Evolutionary conservation across 495 filamentous ascomycete genomes (phyloP).

Genomic region (Friedmanniomyces endolithicus): DNA sequence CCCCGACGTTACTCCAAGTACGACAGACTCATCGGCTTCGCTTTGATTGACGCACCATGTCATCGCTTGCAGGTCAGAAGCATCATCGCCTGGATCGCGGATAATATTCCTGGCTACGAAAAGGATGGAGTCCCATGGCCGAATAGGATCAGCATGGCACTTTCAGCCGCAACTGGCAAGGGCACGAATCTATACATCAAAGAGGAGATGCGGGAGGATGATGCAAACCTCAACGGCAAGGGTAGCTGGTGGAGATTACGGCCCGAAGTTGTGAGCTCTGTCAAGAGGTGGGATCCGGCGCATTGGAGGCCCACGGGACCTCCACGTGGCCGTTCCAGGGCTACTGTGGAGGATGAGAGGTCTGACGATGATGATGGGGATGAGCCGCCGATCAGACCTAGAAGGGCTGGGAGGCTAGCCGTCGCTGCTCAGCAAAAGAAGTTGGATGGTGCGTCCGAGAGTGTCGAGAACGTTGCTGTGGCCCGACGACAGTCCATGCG

Average conservation of each 20-base stretch:
- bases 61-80: background rate
- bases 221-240: background rate
- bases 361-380: background rate
- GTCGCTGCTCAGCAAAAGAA: background rate
- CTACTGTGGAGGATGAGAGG: background rate
- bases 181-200: background rate
- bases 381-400: background rate
- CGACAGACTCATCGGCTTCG: constrained; percentile 12
- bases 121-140: constrained; percentile 7
- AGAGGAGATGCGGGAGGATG: background rate
- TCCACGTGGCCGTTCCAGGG: background rate
- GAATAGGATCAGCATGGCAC: background rate
- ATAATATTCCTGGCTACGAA: constrained; percentile 14
- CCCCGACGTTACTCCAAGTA: constrained; percentile 2
- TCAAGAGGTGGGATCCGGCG: constrained; percentile 13
- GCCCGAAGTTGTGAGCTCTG: background rate
- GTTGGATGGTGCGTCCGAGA: background rate
- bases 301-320: constrained; percentile 12
- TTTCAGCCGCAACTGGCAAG: background rate
- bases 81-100: constrained; percentile 11
- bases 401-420: background rate
- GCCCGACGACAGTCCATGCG: background rate
- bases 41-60: constrained; percentile 3
- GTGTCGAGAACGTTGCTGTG: background rate
- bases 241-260: background rate